phyloP scores from a whole-genome alignment of 768 basidiomycete species.

The Hortiboletus campestris region DNA sequence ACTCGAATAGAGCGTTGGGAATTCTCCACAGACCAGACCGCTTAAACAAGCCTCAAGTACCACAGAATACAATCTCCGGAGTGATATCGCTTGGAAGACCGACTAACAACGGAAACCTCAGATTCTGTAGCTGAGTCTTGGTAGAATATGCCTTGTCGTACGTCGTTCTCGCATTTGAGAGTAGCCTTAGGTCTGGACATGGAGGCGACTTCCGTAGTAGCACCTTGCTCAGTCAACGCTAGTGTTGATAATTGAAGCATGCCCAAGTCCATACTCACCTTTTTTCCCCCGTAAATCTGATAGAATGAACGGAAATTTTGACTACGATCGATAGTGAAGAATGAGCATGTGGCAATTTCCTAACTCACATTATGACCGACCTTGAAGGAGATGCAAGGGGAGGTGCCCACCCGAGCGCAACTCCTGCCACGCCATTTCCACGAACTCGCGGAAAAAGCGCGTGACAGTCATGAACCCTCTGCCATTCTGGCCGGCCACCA shows the following conservation, averaged over 20 bases:
- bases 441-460: constrained; percentile 9
- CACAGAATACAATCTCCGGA: constrained; percentile 13
- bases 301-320: constrained; percentile 5
- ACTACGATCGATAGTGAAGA: not conserved
- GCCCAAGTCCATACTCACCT: not conserved
- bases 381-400: constrained; percentile 9
- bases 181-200: constrained; percentile 12
- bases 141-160: constrained; percentile 5
- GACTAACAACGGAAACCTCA: constrained; percentile 19
- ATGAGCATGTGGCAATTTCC: constrained; percentile 2
- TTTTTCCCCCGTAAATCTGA: constrained; percentile 1
- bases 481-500: constrained; percentile 18
- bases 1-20: constrained; percentile 15
- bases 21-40: constrained; percentile 9
- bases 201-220: constrained; percentile 11
- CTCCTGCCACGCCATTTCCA: not conserved
- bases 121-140: constrained; percentile 6
- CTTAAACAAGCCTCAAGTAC: constrained; percentile 11
- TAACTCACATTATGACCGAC: constrained; percentile 12
- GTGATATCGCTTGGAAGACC: constrained; percentile 13
- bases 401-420: not conserved
- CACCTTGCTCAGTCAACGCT: constrained; percentile 13
- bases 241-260: not conserved
- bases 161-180: constrained; percentile 2
- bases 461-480: no score